Conservation (phyloP, 345 rosid species). For the Garcia nutans region DNA sequence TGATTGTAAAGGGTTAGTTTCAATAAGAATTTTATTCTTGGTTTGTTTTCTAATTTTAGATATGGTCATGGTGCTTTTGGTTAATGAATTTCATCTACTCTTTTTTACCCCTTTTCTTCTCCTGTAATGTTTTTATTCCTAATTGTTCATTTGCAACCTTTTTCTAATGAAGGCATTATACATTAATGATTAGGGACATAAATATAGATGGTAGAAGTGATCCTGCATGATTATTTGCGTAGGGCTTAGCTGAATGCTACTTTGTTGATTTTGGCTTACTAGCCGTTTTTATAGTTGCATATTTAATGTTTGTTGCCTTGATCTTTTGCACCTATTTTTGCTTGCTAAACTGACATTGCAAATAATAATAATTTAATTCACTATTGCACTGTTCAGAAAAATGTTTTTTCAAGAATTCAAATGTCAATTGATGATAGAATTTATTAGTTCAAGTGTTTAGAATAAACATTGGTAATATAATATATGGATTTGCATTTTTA, state of each 20-base stretch:
- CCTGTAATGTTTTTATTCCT: slow-evolving; percentile 27
- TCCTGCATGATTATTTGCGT: neutral
- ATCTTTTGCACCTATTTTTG: too few species aligned
- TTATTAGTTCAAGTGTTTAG: too few species aligned
- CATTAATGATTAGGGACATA: neutral
- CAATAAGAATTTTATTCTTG: slow-evolving; percentile 50
- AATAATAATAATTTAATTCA: too few species aligned
- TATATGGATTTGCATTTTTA: too few species aligned
- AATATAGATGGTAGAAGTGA: neutral
- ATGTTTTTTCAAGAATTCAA: too few species aligned
- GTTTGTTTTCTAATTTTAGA: slow-evolving; percentile 40
- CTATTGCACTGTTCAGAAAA: too few species aligned
- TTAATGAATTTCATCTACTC: slow-evolving; percentile 20
- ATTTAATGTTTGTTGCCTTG: too few species aligned
- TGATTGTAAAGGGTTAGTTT: slow-evolving; percentile 75
- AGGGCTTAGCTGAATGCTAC: neutral
- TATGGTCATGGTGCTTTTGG: slow-evolving; percentile 38
- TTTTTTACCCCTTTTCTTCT: slow-evolving; percentile 6
- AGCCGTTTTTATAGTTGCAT: too few species aligned
- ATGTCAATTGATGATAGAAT: too few species aligned
- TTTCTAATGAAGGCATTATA: neutral
- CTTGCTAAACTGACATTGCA: too few species aligned
- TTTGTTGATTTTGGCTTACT: neutral
- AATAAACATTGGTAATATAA: too few species aligned
- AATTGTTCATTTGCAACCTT: slow-evolving; percentile 9